Conservation (phyloP, 1,284 basidiomycete species). For the Austroboletus novae-zelandiae region DNA sequence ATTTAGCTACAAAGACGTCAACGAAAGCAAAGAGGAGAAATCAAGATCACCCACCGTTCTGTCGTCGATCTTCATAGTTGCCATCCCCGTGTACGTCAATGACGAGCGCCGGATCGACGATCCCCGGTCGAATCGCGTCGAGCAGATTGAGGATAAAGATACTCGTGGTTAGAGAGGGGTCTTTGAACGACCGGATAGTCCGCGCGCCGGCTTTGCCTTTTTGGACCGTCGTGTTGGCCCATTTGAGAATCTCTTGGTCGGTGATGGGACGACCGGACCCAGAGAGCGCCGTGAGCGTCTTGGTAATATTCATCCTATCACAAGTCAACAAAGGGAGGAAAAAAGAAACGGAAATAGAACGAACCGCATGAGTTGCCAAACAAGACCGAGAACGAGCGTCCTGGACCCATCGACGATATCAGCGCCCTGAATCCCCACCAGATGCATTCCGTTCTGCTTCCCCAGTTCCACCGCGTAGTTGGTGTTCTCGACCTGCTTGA, state of each 20-base stretch:
- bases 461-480: constrained; percentile 95
- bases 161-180: constrained; percentile 86
- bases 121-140: constrained; percentile 89
- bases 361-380: constrained; percentile 97
- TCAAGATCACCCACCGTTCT: constrained; percentile 72
- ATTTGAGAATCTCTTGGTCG: constrained; percentile 92
- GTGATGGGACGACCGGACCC: constrained; percentile 78
- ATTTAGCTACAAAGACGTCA: constrained; percentile 61
- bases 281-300: constrained; percentile 81
- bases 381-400: constrained; percentile 92
- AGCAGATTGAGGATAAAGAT: constrained; percentile 94
- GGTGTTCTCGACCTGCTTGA: constrained; percentile 98
- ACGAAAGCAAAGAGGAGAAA: not conserved
- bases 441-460: constrained; percentile 89
- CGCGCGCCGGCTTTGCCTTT: constrained; percentile 63
- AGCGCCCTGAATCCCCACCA: constrained; percentile 96
- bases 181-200: constrained; percentile 90
- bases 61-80: constrained; percentile 84
- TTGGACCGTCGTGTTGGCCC: constrained; percentile 92
- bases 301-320: constrained; percentile 81
- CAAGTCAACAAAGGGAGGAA: not conserved
- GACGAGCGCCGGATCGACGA: constrained; percentile 90
- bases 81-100: constrained; percentile 62
- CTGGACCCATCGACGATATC: constrained; percentile 93
- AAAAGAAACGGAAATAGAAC: constrained; percentile 16